These are phyloP conservation scores for Ottelia alismoides DNA, from an alignment of 106 monocot species.

Conservation along the genomic window DNA sequence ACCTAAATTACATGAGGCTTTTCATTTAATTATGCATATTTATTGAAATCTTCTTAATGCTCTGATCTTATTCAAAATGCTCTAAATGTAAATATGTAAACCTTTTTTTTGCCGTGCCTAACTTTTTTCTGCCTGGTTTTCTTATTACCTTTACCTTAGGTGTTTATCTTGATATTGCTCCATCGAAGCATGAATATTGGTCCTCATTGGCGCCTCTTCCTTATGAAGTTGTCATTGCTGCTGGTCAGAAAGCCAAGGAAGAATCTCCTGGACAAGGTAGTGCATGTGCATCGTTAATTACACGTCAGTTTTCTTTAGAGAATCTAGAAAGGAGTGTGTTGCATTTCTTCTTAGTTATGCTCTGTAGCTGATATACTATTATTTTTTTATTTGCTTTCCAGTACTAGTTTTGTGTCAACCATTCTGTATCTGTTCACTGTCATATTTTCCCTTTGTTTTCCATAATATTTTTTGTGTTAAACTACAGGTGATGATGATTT, in stretches of 20 bases:
- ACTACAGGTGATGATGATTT: slow-evolving; percentile 33
- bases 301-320: not conserved
- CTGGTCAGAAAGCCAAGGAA: slow-evolving; percentile 87
- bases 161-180: slow-evolving; percentile 67
- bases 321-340: too few species aligned
- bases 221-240: slow-evolving; percentile 76
- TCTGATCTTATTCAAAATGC: not conserved
- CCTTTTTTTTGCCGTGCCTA: not conserved
- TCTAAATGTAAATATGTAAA: not conserved
- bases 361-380: not conserved
- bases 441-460: not conserved
- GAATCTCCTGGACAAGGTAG: slow-evolving; percentile 47
- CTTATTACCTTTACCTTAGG: slow-evolving; percentile 28
- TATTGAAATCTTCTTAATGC: not conserved
- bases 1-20: too few species aligned
- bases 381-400: too few species aligned
- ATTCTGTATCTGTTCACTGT: too few species aligned
- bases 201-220: slow-evolving; percentile 94
- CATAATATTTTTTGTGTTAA: not conserved
- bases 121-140: not conserved
- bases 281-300: slow-evolving; percentile 1
- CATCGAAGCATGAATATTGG: slow-evolving; percentile 88
- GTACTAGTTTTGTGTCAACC: too few species aligned
- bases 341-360: not conserved
- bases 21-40: not conserved